These are phyloP conservation scores for Candida glucosophila DNA, from an alignment of 1,139 yeast genomes.

Conservation along the genomic window DNA sequence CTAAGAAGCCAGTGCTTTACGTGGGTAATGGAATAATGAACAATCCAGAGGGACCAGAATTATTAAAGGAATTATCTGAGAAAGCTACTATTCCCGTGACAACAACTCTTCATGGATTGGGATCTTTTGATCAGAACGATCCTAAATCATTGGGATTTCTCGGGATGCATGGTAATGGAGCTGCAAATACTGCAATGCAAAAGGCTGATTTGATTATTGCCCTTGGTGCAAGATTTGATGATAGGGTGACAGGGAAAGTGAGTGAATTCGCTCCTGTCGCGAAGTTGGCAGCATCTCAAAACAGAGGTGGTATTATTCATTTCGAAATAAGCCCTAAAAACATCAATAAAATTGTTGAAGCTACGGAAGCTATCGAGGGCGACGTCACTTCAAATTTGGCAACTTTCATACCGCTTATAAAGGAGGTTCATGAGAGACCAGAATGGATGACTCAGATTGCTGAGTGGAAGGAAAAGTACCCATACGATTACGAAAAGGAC, in stretches of 20 bases:
- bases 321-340: constrained; percentile 94
- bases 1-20: constrained; percentile 82
- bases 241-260: constrained; percentile 88
- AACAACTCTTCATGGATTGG: constrained; percentile 88
- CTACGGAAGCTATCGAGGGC: constrained; percentile 95
- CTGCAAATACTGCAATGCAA: constrained; percentile 92
- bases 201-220: constrained; percentile 89
- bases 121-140: constrained; percentile 89
- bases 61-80: constrained; percentile 77
- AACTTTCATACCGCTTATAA: constrained; percentile 61
- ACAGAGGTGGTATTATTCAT: constrained; percentile 92
- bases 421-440: constrained; percentile 52
- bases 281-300: constrained; percentile 75
- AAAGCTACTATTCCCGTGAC: constrained; percentile 93
- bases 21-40: constrained; percentile 90
- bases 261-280: constrained; percentile 92
- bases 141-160: constrained; percentile 88
- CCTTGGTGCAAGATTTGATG: constrained; percentile 95
- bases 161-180: constrained; percentile 97
- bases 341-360: constrained; percentile 95
- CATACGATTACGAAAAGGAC: constrained; percentile 70
- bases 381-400: constrained; percentile 78
- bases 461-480: constrained; percentile 81
- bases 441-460: constrained; percentile 72
- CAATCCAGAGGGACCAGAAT: constrained; percentile 70